phyloP scores from a whole-genome alignment of 2,329 filamentous ascomycete genomes.

The Sphaerulina musiva region DNA sequence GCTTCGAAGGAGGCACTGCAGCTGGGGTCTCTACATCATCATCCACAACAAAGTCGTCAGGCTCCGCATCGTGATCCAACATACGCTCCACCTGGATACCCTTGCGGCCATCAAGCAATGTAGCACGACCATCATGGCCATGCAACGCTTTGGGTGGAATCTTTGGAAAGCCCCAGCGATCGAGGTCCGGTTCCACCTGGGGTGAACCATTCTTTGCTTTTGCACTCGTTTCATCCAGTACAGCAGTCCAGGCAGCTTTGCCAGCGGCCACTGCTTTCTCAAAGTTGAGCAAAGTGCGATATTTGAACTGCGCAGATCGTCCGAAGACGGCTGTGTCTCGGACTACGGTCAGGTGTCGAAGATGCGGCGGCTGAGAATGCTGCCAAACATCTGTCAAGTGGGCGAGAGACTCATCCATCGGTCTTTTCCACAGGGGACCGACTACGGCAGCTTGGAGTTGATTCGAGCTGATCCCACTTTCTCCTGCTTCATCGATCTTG shows the following conservation, averaged over 20 bases:
- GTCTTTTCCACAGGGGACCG: conserved; percentile 49
- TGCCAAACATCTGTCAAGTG: conserved; percentile 53
- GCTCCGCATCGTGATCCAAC: conserved; percentile 21
- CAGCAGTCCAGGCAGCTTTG: conserved; percentile 49
- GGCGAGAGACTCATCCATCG: conserved; percentile 48
- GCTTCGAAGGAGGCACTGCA: neutral
- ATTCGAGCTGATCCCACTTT: conserved; percentile 45
- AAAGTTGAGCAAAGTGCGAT: conserved; percentile 50
- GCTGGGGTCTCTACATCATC: neutral
- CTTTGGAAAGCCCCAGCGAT: conserved; percentile 45
- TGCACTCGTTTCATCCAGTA: conserved; percentile 33
- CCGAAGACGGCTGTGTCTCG: conserved; percentile 47
- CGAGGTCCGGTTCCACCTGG: conserved; percentile 29
- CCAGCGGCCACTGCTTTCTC: conserved; percentile 47
- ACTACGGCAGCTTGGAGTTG: conserved; percentile 35
- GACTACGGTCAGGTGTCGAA: conserved; percentile 52
- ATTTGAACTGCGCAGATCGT: conserved; percentile 48
- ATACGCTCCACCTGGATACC: conserved; percentile 8
- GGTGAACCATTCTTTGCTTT: conserved; percentile 25
- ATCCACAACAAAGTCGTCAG: conserved; percentile 19
- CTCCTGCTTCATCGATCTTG: conserved; percentile 43
- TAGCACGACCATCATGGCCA: conserved; percentile 38
- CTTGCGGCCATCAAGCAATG: conserved; percentile 32
- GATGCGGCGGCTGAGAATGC: conserved; percentile 51
- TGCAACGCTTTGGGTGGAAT: conserved; percentile 33